Evolutionary conservation across 257 asterid species (phyloP).

Genomic region (Fraxinus cuspidata): DNA sequence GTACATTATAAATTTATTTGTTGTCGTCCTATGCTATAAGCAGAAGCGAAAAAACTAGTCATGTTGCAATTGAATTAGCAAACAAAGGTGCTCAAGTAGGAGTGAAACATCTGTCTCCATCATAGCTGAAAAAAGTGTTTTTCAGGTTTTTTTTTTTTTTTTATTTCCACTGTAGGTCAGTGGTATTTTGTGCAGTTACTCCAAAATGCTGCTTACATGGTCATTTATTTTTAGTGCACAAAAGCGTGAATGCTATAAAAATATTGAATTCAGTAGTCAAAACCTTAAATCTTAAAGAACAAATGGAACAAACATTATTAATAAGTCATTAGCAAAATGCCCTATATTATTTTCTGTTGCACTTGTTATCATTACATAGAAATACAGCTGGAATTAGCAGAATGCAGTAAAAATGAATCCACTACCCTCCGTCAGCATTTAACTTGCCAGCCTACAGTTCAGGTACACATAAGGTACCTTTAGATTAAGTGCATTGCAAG

Average conservation of each 20-base stretch:
- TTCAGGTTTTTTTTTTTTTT: not conserved
- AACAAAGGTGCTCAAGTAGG: slow-evolving; percentile 12
- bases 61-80: not conserved
- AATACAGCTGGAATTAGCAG: not conserved
- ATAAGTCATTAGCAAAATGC: not conserved
- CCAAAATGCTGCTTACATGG: slow-evolving; percentile 13
- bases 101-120: not conserved
- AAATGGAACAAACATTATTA: not conserved
- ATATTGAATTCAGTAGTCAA: slow-evolving; percentile 11
- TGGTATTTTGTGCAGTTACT: slow-evolving; percentile 15
- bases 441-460: slow-evolving; percentile 21
- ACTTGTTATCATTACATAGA: slow-evolving; percentile 1
- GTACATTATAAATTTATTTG: not conserved
- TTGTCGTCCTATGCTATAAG: not conserved
- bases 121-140: not conserved
- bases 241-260: slow-evolving; percentile 18
- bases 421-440: slow-evolving; percentile 2
- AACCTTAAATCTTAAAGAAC: slow-evolving; percentile 11
- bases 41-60: slow-evolving; percentile 6
- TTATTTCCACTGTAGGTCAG: not conserved
- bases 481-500: slow-evolving; percentile 85
- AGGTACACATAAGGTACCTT: slow-evolving; percentile 54
- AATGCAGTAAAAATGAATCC: slow-evolving; percentile 6
- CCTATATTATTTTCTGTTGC: slow-evolving; percentile 1
- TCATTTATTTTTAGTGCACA: not conserved